Percentiles rank a stretch among this genome's conserved stretches.
Evolutionary conservation across 306 rosid species (phyloP).

Genomic region (Malus orientalis): DNA sequence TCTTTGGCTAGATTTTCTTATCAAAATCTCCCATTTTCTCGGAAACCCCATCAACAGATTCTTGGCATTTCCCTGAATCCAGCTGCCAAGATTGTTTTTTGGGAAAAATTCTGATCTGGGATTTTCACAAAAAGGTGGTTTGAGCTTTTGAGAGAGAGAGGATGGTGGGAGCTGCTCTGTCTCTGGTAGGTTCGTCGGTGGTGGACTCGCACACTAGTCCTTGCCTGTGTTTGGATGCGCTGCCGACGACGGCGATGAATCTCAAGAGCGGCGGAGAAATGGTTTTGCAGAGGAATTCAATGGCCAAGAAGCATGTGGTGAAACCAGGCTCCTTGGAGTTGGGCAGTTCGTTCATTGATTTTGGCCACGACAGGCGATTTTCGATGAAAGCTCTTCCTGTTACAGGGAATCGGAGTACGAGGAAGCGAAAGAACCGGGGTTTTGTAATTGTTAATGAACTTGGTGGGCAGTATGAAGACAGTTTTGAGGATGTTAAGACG

Average conservation of each 20-base stretch:
- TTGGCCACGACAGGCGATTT: slow-evolving; percentile 55
- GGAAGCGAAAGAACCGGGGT: slow-evolving; percentile 56
- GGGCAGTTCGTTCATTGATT: slow-evolving; percentile 60
- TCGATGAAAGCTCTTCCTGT: slow-evolving; percentile 21
- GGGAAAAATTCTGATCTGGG: slow-evolving; percentile 11
- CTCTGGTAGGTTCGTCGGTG: slow-evolving; percentile 61
- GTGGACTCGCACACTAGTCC: slow-evolving; percentile 82
- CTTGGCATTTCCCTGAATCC: slow-evolving; percentile 11
- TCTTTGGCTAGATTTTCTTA: slow-evolving; percentile 31
- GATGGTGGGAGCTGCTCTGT: slow-evolving; percentile 64
- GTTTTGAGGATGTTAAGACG: slow-evolving; percentile 74
- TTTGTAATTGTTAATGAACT: slow-evolving; percentile 49
- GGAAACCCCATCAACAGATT: slow-evolving; percentile 28
- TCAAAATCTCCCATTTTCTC: slow-evolving; percentile 17
- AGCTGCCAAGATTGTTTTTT: not conserved
- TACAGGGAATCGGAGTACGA: slow-evolving; percentile 29
- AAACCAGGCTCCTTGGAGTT: slow-evolving; percentile 37
- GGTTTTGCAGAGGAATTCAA: slow-evolving; percentile 40
- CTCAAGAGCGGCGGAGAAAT: slow-evolving; percentile 58
- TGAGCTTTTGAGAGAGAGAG: slow-evolving; percentile 12
- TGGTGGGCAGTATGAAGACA: slow-evolving; percentile 85
- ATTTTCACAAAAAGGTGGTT: not conserved
- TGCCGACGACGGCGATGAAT: slow-evolving; percentile 50
- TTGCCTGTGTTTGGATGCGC: slow-evolving; percentile 76
- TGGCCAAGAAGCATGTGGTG: slow-evolving; percentile 33